Base-by-base conservation (phyloP, 352 stramenopile genomes). In the Pythium rishiriense region DNA sequence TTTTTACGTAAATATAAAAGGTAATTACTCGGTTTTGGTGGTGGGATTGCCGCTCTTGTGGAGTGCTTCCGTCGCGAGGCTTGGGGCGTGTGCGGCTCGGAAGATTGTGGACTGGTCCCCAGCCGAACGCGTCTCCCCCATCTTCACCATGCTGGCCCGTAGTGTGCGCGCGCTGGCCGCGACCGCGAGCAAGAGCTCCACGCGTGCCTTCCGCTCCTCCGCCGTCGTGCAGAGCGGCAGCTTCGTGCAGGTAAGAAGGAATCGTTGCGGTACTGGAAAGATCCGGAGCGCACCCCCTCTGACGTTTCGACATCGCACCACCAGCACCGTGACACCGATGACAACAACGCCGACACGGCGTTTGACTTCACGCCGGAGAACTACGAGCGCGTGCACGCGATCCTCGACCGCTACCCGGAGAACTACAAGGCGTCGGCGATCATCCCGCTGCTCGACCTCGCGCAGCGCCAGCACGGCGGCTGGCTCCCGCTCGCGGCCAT, bases 361-460 rank as follows among this genome's bases (percentile, higher is more conserved):
- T 99, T 99, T 68, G 97, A 99, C 74, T 99, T 99, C 68, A 98
- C 90, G 51, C 87, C 95, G 25, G 96, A 99, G 70, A 99, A 99
- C 79, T 99, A 99, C 70, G 87, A 97, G 69, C 90, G 89, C 35
- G 96, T 98, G 56, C 88, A 97, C 54, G 84, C 91, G 26, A 98
- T 99, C 56, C 71, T 99, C 49, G 84, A 90, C 55, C 97, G 98
- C 66, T 99, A 99, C 77, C 98, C 98, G 42, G 87, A 97, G 64
- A 99, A 99, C 86, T 99, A 99, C 90, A 99, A 99, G 81, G 85
- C 97, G 72, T 98, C 94, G 66, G 93, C 88, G 25, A 99, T 99
- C 74, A 99, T 99, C 67, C 98, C 98, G 59, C 78, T 99, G 64
- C 85, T 99, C 48, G 98, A 99, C 76, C 72, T 98, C 55, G 95